Evolutionary conservation across 1,139 yeast genomes (phyloP).

Genomic region (Protomyces inundatus): DNA sequence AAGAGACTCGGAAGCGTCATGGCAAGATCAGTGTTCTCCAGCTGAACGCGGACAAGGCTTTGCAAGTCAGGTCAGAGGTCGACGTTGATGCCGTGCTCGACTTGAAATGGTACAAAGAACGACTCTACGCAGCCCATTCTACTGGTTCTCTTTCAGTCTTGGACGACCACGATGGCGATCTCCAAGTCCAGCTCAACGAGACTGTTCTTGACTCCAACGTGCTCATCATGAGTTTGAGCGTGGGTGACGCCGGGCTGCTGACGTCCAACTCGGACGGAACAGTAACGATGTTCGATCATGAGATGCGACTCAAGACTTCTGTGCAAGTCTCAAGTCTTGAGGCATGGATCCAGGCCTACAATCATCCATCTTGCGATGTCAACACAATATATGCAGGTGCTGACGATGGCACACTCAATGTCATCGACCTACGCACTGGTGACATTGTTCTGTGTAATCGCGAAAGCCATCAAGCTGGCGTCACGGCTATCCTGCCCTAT

Average conservation of each 20-base stretch:
- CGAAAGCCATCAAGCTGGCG: conserved; percentile 24
- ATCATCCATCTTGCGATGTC: background rate
- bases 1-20: conserved; percentile 3
- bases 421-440: conserved; percentile 7
- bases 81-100: conserved; percentile 25
- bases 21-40: conserved; percentile 16
- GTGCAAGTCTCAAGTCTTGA: conserved; percentile 14
- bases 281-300: conserved; percentile 2
- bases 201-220: background rate
- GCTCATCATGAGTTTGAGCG: conserved; percentile 18
- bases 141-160: conserved; percentile 19
- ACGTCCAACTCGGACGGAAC: conserved; percentile 19
- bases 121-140: conserved; percentile 14
- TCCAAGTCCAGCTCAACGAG: background rate
- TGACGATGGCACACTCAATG: conserved; percentile 20
- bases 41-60: background rate
- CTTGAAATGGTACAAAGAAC: conserved; percentile 18
- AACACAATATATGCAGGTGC: conserved; percentile 20
- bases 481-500: conserved; percentile 23
- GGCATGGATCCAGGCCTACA: conserved; percentile 22
- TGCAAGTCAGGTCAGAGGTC: background rate
- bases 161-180: background rate
- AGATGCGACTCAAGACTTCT: background rate
- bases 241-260: conserved; percentile 3
- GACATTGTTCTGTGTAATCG: conserved; percentile 1